phyloP scores from a whole-genome alignment of 2,329 filamentous ascomycete species.

The Xylariaceae sp. region DNA sequence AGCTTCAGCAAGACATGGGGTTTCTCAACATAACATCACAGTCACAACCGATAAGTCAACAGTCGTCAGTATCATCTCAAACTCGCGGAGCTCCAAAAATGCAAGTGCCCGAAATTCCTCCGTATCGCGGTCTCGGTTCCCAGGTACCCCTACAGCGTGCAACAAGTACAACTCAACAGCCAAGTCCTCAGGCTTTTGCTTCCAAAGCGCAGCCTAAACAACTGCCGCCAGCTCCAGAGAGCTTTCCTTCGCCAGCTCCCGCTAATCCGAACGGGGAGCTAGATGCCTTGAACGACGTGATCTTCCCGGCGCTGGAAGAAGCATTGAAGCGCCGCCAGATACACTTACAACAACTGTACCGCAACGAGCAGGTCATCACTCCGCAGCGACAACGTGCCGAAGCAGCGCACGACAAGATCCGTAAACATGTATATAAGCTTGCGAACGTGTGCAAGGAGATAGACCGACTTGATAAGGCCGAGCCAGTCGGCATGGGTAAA shows the following conservation, averaged over 20 bases:
- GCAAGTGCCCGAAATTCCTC: slow-evolving; percentile 52
- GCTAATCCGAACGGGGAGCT: slow-evolving; percentile 63
- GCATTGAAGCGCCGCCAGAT: slow-evolving; percentile 77
- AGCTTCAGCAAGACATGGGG: slow-evolving; percentile 60
- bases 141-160: slow-evolving; percentile 20
- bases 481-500: slow-evolving; percentile 89
- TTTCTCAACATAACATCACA: slow-evolving; percentile 48
- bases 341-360: slow-evolving; percentile 52
- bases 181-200: slow-evolving; percentile 48
- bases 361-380: slow-evolving; percentile 45
- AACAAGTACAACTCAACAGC: slow-evolving; percentile 27
- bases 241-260: slow-evolving; percentile 56
- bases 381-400: slow-evolving; percentile 65
- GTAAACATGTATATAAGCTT: slow-evolving; percentile 76
- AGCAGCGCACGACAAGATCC: slow-evolving; percentile 75
- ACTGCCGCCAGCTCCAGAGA: slow-evolving; percentile 36
- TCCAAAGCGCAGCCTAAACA: slow-evolving; percentile 53
- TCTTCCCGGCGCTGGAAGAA: slow-evolving; percentile 88
- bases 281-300: slow-evolving; percentile 84
- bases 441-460: slow-evolving; percentile 84
- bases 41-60: slow-evolving; percentile 29
- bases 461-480: slow-evolving; percentile 79
- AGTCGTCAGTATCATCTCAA: slow-evolving; percentile 3
- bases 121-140: slow-evolving; percentile 42
- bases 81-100: slow-evolving; percentile 40